Percentiles rank a stretch among this genome's conserved stretches.
Evolutionary conservation across 2,329 filamentous ascomycete species (phyloP).

Genomic region (Pezicula carpinea): DNA sequence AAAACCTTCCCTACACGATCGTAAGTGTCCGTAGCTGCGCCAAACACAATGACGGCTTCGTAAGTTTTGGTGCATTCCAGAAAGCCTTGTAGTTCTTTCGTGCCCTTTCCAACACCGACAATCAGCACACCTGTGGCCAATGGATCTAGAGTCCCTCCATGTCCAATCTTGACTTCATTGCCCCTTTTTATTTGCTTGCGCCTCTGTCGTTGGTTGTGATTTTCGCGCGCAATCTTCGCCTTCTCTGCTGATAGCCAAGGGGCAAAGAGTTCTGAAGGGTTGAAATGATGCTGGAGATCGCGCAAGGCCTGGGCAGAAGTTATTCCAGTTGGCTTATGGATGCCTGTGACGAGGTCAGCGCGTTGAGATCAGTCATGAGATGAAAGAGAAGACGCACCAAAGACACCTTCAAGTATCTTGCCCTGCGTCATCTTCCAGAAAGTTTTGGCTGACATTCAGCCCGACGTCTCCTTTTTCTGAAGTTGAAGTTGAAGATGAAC

Average conservation of each 20-base stretch:
- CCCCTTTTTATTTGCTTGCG: conserved; percentile 52
- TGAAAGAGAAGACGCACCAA: conserved; percentile 41
- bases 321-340: conserved; percentile 86
- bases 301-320: conserved; percentile 89
- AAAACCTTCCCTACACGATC: conserved; percentile 83
- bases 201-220: conserved; percentile 53
- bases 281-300: conserved; percentile 80
- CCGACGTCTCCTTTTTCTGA: conserved; percentile 3
- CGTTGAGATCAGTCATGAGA: conserved; percentile 1
- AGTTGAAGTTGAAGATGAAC: background rate
- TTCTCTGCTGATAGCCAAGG: conserved; percentile 68
- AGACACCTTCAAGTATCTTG: conserved; percentile 57
- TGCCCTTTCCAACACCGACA: conserved; percentile 80
- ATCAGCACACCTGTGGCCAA: conserved; percentile 91
- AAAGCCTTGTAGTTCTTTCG: conserved; percentile 76
- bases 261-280: conserved; percentile 72
- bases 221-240: conserved; percentile 50
- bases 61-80: conserved; percentile 90
- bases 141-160: conserved; percentile 93
- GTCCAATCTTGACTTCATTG: conserved; percentile 83
- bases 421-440: conserved; percentile 26
- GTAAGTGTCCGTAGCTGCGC: conserved; percentile 88
- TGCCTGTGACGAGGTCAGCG: conserved; percentile 50
- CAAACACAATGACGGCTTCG: conserved; percentile 84
- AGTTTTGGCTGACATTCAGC: conserved; percentile 17